These are phyloP conservation scores for Neurospora sp. DNA, from an alignment of 495 filamentous ascomycete genomes.

Conservation along the genomic window DNA sequence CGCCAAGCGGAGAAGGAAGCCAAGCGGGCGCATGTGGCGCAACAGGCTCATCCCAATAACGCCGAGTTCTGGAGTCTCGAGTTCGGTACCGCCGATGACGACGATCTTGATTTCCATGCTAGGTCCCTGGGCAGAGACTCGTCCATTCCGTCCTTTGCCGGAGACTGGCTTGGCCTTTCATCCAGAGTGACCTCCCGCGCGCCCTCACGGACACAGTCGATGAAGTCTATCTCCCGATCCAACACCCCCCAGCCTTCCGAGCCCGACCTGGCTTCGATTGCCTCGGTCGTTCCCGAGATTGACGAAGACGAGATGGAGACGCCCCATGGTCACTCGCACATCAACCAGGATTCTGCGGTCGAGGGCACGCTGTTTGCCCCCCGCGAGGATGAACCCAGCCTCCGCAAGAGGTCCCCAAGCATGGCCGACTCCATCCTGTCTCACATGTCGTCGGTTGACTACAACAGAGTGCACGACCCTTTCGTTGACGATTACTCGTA, in stretches of 20 bases:
- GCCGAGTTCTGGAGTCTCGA: constrained; percentile 72
- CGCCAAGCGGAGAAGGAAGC: constrained; percentile 47
- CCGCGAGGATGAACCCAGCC: constrained; percentile 46
- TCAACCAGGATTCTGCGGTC: constrained; percentile 46
- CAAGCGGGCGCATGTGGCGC: constrained; percentile 35
- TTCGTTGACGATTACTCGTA: constrained; percentile 80
- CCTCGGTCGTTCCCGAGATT: background rate
- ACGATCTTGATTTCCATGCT: constrained; percentile 31
- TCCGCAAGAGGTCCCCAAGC: constrained; percentile 49
- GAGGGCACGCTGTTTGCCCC: constrained; percentile 70
- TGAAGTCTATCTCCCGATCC: constrained; percentile 33
- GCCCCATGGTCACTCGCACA: constrained; percentile 27
- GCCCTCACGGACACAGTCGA: constrained; percentile 35
- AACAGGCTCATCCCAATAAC: constrained; percentile 29
- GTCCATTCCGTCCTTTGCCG: constrained; percentile 9
- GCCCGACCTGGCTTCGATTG: constrained; percentile 23
- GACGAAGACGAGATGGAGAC: constrained; percentile 37
- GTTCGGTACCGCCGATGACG: constrained; percentile 58
- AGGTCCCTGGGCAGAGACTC: constrained; percentile 25
- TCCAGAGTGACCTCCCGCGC: constrained; percentile 34
- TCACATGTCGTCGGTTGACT: constrained; percentile 47
- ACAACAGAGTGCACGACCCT: constrained; percentile 40
- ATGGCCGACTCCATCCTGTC: constrained; percentile 52
- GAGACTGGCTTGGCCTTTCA: constrained; percentile 17
- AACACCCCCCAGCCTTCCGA: constrained; percentile 36